These are phyloP conservation scores for Annulohypoxylon stygium DNA, from an alignment of 495 filamentous ascomycete species.

Conservation along the genomic window DNA sequence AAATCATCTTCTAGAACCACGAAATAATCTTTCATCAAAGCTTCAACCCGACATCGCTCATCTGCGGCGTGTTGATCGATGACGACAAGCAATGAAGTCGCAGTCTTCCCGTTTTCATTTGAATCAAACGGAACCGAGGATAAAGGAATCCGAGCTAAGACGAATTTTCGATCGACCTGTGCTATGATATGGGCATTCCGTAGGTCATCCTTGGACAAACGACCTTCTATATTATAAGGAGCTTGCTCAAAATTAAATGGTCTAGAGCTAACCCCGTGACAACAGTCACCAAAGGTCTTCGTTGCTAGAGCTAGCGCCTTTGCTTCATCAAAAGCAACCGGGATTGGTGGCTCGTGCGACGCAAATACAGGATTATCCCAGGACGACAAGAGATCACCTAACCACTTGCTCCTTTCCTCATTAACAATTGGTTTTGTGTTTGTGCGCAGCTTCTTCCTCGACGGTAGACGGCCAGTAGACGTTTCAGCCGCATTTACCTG, in stretches of 20 bases:
- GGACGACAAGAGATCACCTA: conserved; percentile 52
- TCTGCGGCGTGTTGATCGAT: conserved; percentile 97
- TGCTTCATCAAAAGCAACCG: conserved; percentile 50
- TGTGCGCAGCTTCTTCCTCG: conserved; percentile 37
- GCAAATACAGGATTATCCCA: conserved; percentile 58
- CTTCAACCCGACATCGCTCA: conserved; percentile 86
- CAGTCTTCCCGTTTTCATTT: neutral
- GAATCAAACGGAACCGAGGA: conserved; percentile 17
- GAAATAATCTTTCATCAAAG: conserved; percentile 65
- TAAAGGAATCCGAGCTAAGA: conserved; percentile 72
- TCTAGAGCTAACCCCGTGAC: conserved; percentile 42
- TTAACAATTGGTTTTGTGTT: conserved; percentile 33
- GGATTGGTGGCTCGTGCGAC: conserved; percentile 54
- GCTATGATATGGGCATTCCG: conserved; percentile 73
- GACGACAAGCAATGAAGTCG: conserved; percentile 69
- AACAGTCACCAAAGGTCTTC: conserved; percentile 40
- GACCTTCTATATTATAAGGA: conserved; percentile 56
- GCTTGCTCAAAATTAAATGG: conserved; percentile 38
- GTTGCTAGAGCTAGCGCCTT: conserved; percentile 44
- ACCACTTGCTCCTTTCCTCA: conserved; percentile 55
- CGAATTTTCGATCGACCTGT: conserved; percentile 92
- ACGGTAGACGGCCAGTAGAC: neutral
- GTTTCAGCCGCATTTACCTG: neutral
- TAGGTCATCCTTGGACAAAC: conserved; percentile 77
- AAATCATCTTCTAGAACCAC: neutral